Base-by-base conservation (phyloP, 2,329 filamentous ascomycete species). In the Aspergillus pseudonomiae region DNA sequence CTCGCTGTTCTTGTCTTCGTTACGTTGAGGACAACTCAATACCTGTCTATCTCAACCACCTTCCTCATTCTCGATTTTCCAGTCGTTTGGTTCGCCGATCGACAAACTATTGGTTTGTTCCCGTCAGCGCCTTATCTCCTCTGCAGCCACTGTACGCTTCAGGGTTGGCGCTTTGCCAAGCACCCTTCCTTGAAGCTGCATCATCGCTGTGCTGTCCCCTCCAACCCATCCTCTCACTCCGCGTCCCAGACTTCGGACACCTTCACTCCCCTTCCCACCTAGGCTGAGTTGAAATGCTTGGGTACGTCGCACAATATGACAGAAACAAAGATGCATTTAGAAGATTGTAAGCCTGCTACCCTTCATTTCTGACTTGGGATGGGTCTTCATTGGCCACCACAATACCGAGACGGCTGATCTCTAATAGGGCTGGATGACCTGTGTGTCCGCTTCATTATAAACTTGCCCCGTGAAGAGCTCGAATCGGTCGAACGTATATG, bases 381-480 rank as follows among this genome's bases (percentile, higher is more conserved):
- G 48, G 28, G 16, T 34, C 28, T 19, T 16, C 28, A 52, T 52
- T 52, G 16, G 16, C 26, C 28, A 32, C 28, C 21, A 9, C 48
- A 16, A 26, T 67, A 63, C 70, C 76, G 64, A 77, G 68, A 48
- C 53, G 50, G 60, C 63, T 66, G 64, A 53, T 41, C 43, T 50
- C 24, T 26, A 65, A 68, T 74, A 94, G 92, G 92, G 94, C 86
- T 98, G 83, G 94, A 98, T 89, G 94, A 98, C 81, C 87, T 98
- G 64, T 97, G 93, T 80, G 94, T 96, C 78, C 93, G 96, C 77
- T 99, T 99, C 81, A 94, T 99, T 76, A 93, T 98, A 79, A 98
- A 99, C 81, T 87, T 98, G 65, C 95, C 96, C 53, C 86, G 91
- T 68, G 93, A 95, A 79, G 95, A 99, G 79, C 87, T 98, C 54